Evolutionary conservation across 2,329 filamentous ascomycete genomes (phyloP).

Genomic region (Alternaria longipes): DNA sequence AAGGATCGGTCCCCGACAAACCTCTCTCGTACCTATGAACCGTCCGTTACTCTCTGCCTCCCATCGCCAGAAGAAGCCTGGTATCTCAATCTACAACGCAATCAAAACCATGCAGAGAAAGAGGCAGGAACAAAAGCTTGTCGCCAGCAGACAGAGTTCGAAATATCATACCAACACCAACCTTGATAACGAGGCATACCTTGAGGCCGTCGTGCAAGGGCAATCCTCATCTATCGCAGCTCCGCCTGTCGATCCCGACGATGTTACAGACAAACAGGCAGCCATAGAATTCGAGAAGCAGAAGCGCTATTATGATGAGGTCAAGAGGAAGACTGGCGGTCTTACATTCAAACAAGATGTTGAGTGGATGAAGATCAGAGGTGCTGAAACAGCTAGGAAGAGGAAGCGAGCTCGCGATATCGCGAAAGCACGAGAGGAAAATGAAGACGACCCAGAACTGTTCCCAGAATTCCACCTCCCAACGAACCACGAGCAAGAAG

Average conservation of each 20-base stretch:
- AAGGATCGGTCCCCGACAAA: background rate
- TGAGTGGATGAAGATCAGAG: slow-evolving; percentile 39
- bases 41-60: slow-evolving; percentile 4
- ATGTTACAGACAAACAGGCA: slow-evolving; percentile 22
- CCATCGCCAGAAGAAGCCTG: background rate
- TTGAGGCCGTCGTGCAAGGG: slow-evolving; percentile 22
- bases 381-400: slow-evolving; percentile 28
- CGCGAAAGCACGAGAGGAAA: slow-evolving; percentile 18
- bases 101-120: slow-evolving; percentile 24
- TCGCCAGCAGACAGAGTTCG: slow-evolving; percentile 5
- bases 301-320: slow-evolving; percentile 32
- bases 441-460: slow-evolving; percentile 16
- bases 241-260: slow-evolving; percentile 10
- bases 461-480: slow-evolving; percentile 18
- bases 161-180: background rate
- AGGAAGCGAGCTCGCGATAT: slow-evolving; percentile 30
- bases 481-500: slow-evolving; percentile 2
- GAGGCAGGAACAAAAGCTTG: slow-evolving; percentile 11
- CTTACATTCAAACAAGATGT: slow-evolving; percentile 39
- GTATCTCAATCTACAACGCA: slow-evolving; percentile 10
- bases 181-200: slow-evolving; percentile 22
- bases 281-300: slow-evolving; percentile 26
- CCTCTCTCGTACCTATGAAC: background rate
- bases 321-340: slow-evolving; percentile 26
- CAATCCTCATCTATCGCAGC: slow-evolving; percentile 1